Evolutionary conservation across 1,284 basidiomycete species (phyloP).

Genomic region (Malassezia pachydermatis): DNA sequence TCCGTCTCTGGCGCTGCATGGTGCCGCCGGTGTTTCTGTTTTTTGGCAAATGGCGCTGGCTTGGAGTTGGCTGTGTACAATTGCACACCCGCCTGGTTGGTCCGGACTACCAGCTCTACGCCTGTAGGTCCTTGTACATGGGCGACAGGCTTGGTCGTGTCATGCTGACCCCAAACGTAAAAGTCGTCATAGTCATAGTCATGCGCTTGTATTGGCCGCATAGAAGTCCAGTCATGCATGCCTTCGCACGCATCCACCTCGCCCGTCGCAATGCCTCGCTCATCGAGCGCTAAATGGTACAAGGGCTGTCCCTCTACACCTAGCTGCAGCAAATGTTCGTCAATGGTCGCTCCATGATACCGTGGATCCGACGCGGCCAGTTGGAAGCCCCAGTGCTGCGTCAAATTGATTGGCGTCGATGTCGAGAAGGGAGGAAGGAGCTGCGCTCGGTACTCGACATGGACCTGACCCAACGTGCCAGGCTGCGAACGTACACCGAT

Average conservation of each 20-base stretch:
- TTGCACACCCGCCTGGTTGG: constrained; percentile 38
- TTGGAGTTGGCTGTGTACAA: constrained; percentile 30
- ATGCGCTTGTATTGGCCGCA: constrained; percentile 23
- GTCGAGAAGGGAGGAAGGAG: constrained; percentile 9
- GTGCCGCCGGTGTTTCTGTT: constrained; percentile 23
- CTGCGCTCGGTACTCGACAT: constrained; percentile 34
- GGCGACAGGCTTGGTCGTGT: not conserved
- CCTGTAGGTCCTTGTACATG: constrained; percentile 20
- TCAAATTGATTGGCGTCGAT: constrained; percentile 39
- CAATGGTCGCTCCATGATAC: constrained; percentile 14
- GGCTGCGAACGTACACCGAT: constrained; percentile 22
- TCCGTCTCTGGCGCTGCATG: constrained; percentile 15
- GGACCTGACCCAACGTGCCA: constrained; percentile 6
- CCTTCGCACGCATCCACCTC: constrained; percentile 16
- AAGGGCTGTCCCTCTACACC: constrained; percentile 17
- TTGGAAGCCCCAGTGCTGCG: constrained; percentile 47
- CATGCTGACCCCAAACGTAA: constrained; percentile 30
- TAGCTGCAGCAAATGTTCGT: constrained; percentile 29
- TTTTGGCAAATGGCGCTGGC: constrained; percentile 21
- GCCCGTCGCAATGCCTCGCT: constrained; percentile 25
- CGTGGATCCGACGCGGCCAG: constrained; percentile 19
- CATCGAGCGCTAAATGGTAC: constrained; percentile 28
- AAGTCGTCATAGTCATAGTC: constrained; percentile 36
- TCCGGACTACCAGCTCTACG: constrained; percentile 24
- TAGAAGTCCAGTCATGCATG: constrained; percentile 24